Base-by-base conservation (phyloP, 2,329 filamentous ascomycete genomes). In the Venturia pyrina region DNA sequence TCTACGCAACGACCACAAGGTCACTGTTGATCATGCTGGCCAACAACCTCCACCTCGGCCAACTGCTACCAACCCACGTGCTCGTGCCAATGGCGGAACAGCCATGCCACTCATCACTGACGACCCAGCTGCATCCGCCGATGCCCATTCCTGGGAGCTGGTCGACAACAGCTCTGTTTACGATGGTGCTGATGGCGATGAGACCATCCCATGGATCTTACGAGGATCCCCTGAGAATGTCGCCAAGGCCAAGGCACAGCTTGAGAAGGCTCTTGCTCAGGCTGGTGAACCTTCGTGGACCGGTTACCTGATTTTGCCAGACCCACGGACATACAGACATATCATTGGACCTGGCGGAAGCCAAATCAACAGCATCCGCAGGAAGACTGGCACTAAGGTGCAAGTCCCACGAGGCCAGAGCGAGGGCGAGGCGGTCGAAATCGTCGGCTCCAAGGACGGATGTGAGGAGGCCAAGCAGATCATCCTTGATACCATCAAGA, bases 101-200 rank as follows among this genome's bases (percentile, higher is more conserved):
- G n/a, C 60, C 13, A 83, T 96, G 66, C 95, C 95, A n/a, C 78
- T 99, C 70, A 98, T 98, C 77, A 98, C 93, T 0, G 95, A 98
- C 73, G 90, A 95, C 64, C 83, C 85, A 0, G 85, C 87, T 17
- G 69, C 68, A 37, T 79, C 83, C 28, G 81, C 85, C 7, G 87
- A 89, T 69, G 85, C 82, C 28, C 87, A 96, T 79, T 91, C 89
- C 1, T 99, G 93, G 91, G 89, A 90, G 70, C 80, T 95, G 15
- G 84, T 96, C 67, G 87, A 91, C 73, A 83, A 85, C 48, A 66
- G 71, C 32, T 71, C 70, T 6, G 73, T 77, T 68, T 83, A 87
- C 50, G 88, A 87, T 28, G 75, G 75, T 34, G 79, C 79, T 48
- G 76, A 78, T 6, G 73, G 71, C 7, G 73, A 73, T 34, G 19